Percentiles rank a stretch among this genome's conserved stretches.
These are phyloP conservation scores for Xerocomellus dryophilus DNA, from an alignment of 768 basidiomycete genomes.

Conservation along the genomic window DNA sequence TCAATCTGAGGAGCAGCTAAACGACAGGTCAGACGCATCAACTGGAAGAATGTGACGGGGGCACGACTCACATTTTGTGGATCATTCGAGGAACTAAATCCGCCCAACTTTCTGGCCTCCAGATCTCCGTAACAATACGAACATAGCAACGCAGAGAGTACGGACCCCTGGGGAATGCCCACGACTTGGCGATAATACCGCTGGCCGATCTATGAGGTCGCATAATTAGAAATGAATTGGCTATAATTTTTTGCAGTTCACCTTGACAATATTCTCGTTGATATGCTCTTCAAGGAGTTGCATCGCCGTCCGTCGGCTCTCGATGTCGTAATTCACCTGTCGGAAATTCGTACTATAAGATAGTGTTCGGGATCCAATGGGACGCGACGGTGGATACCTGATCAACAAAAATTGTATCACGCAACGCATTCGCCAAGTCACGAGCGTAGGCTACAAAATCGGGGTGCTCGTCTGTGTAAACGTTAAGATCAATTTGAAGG, in stretches of 20 bases:
- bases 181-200: conserved; percentile 83
- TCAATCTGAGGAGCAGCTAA: conserved; percentile 75
- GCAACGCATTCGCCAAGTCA: conserved; percentile 59
- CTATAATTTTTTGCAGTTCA: conserved; percentile 19
- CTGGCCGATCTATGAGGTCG: conserved; percentile 61
- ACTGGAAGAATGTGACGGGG: background rate
- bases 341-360: background rate
- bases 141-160: conserved; percentile 92
- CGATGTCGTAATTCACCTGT: conserved; percentile 53
- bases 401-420: conserved; percentile 80
- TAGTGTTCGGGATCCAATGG: background rate
- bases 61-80: conserved; percentile 54
- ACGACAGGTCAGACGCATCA: background rate
- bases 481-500: background rate
- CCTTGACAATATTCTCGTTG: conserved; percentile 89
- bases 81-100: conserved; percentile 50
- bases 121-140: conserved; percentile 94
- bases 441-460: conserved; percentile 72
- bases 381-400: conserved; percentile 44
- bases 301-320: conserved; percentile 51
- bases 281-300: conserved; percentile 76
- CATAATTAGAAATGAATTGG: background rate
- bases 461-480: conserved; percentile 61
- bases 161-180: conserved; percentile 96
- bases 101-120: conserved; percentile 51